Base-by-base conservation (phyloP, 495 filamentous ascomycete genomes). In the Aspergillus haitiensis region DNA sequence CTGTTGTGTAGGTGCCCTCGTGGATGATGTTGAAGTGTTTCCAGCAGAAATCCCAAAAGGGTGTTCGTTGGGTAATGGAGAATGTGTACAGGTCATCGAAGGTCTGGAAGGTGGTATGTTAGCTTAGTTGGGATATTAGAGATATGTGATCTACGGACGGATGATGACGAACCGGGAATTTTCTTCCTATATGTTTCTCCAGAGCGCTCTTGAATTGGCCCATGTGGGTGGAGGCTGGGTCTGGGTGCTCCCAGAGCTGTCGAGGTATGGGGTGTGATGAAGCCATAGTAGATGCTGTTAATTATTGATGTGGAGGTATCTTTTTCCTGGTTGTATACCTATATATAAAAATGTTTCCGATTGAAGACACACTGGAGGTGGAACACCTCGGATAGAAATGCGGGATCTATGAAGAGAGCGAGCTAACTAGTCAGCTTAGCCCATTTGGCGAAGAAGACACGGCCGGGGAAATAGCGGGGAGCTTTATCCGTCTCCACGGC, bases 11-110 rank as follows among this genome's bases (percentile, higher is more conserved):
- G 1, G 67, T 62, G 45, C 88, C 88, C 34, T 76, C 75, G 64
- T 88, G 76, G 56, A 93, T 83, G 44, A 89, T 68, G 44, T 75
- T 75, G 39, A 78, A 65, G 39, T 75, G 74, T 18, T 85, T 72
- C 73, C 87, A 90, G 53, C 85, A 64, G 52, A 84, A 77, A 12
- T 76, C 75, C 80, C 82, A 93, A 74, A 93, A 93, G 37, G 79
- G 71, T 3, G 81, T 68, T 18, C 83, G 80, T 48, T 82, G 70
- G 13, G 74, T 70, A 49, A 86, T 72, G 39, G 87, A 89, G 71
- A 77, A 90, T 37, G 77, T 65, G 64, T 88, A 84, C 5, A 92
- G 75, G 12, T 88, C 85, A 59, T 79, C 68, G 70, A 85, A 91
- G 40, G 65, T 58, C 65, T 64, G 15, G 21, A 3, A 27, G 21